phyloP scores from a whole-genome alignment of 306 rosid species.

The cucumber (Cucumis sativus) region Cucumber_9930_V3 NC_026655.2:5563001-5563500 shows the following conservation, averaged over 20 bases:
- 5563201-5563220: neutral
- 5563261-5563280: neutral
- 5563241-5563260: neutral
- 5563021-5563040: too few relatives aligned
- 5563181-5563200: neutral
- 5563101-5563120: too few relatives aligned
- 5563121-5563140: neutral
- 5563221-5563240: neutral
- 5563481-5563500: neutral
- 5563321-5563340: slow-evolving; percentile 6
- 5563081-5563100: too few relatives aligned
- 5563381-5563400: slow-evolving; percentile 14
- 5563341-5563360: slow-evolving; percentile 2
- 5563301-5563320: slow-evolving; percentile 9
- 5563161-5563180: neutral
- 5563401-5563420: slow-evolving; percentile 11
- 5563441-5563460: neutral
- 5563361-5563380: slow-evolving; percentile 1
- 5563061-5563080: too few relatives aligned
- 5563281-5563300: neutral
- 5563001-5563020: too few relatives aligned
- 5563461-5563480: neutral
- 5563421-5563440: neutral
- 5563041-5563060: too few relatives aligned
- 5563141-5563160: neutral